Base-by-base conservation (phyloP, 106 monocot species). In the Apostasia ramifera region DNA sequence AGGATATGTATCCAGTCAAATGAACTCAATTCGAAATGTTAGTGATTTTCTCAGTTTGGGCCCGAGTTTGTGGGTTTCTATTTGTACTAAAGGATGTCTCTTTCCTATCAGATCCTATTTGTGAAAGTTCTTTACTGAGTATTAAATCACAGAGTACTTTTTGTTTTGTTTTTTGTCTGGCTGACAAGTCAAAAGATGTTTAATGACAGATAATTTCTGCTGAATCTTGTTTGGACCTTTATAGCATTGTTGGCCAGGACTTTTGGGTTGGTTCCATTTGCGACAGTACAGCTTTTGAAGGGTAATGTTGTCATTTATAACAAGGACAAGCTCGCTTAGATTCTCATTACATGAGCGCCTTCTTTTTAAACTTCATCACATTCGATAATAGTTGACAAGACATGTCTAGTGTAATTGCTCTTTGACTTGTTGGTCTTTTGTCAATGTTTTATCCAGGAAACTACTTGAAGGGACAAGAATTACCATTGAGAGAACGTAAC, bases 221-320 rank as follows among this genome's bases (percentile, higher is more conserved):
- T 62, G 63, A 49, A 66, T 92, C 86, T 47, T 92, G 89, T 67
- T 84, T 82, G 70, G 91, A 97, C 44, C 73, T 97, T 59, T 86
- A 82, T 56, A 48, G 73, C 70, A 57, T 89, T 68, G 78, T 97
- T 78, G 95, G 86, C 13, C 86, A 97, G 80, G 85, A 74, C 66
- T 97, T 92, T 73, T 97, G 95, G 95, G 84, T 97, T 56, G 77
- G 82, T 67, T 89, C 92, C 53, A 82, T 72, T 52, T 92, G 92
- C 60, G 71, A 79, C 42, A 87, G 95, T 63, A 72, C 72, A 53
- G 95, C 92, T 73, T 81, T 77, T 72, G 89, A 86, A 60, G 91
- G 86, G 95, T 95, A 88, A 74, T 65, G 14, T 26, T 39, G 12
- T 67, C 7, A 53, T 2, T n/a, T 7, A 41, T 14, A 59, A 4